Conservation (phyloP, 805 yeast species). For the Wickerhamiella domercqiae region DNA sequence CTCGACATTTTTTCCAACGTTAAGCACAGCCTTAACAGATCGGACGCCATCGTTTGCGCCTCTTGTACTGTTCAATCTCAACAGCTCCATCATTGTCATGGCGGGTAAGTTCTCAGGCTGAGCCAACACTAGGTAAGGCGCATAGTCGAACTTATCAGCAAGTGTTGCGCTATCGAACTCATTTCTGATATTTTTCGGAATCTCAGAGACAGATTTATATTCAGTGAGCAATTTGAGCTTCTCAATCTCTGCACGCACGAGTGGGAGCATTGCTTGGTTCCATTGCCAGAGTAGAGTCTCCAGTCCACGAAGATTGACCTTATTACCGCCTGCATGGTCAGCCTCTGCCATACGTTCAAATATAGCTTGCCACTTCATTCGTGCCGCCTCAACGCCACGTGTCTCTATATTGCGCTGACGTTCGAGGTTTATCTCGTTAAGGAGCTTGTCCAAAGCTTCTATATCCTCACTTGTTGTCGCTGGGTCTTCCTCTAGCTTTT, state of each 20-base stretch:
- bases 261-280: slow-evolving; percentile 60
- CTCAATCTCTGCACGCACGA: slow-evolving; percentile 49
- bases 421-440: slow-evolving; percentile 55
- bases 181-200: slow-evolving; percentile 12
- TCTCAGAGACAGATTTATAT: slow-evolving; percentile 12
- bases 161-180: slow-evolving; percentile 12
- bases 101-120: slow-evolving; percentile 71
- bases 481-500: slow-evolving; percentile 25
- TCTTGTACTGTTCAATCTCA: slow-evolving; percentile 59
- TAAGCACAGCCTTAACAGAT: slow-evolving; percentile 63
- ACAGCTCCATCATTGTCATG: slow-evolving; percentile 65
- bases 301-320: slow-evolving; percentile 30
- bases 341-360: slow-evolving; percentile 29
- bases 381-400: slow-evolving; percentile 71
- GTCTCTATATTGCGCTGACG: slow-evolving; percentile 68
- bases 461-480: slow-evolving; percentile 29
- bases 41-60: slow-evolving; percentile 67
- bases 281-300: slow-evolving; percentile 72
- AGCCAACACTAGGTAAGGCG: slow-evolving; percentile 61
- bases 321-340: slow-evolving; percentile 29
- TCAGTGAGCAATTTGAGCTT: slow-evolving; percentile 34
- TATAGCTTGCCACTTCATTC: slow-evolving; percentile 76
- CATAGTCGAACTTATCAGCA: slow-evolving; percentile 33
- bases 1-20: slow-evolving; percentile 75
- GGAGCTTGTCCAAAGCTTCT: slow-evolving; percentile 40